phyloP scores from a whole-genome alignment of 2,329 filamentous ascomycete genomes.

The Sphaerostilbella broomeana region DNA sequence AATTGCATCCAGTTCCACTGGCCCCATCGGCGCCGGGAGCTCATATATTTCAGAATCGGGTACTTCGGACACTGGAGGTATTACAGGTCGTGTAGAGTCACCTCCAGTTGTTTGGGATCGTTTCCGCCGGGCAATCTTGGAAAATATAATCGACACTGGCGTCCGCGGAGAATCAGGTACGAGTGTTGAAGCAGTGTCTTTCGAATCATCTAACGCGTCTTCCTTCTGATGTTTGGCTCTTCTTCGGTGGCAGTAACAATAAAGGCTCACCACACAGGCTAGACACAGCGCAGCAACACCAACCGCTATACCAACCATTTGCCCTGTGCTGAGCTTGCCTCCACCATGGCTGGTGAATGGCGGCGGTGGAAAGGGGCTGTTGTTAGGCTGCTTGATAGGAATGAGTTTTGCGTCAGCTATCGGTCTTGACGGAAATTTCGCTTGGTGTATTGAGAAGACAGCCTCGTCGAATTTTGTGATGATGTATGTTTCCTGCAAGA shows the following conservation, averaged over 20 bases:
- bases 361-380: conserved; percentile 42
- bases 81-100: too few relatives aligned
- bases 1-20: conserved; percentile 43
- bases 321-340: conserved; percentile 31
- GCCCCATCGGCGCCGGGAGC: conserved; percentile 39
- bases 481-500: conserved; percentile 63
- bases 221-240: conserved; percentile 20
- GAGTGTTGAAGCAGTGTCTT: conserved; percentile 31
- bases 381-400: conserved; percentile 35
- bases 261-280: conserved; percentile 24
- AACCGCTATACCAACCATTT: conserved; percentile 42
- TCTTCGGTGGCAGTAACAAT: conserved; percentile 29
- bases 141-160: conserved; percentile 28
- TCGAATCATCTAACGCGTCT: conserved; percentile 26
- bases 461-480: conserved; percentile 50
- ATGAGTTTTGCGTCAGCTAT: conserved; percentile 34
- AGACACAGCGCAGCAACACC: conserved; percentile 31
- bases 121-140: conserved; percentile 34
- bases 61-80: too few relatives aligned
- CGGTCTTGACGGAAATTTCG: conserved; percentile 42
- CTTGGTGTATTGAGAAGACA: conserved; percentile 50
- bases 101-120: conserved; percentile 23
- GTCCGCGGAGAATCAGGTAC: conserved; percentile 21
- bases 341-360: conserved; percentile 4
- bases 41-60: conserved; percentile 46